Conservation (phyloP, 1,139 yeast genomes). For the Saccharomycopsis hybrid region DNA sequence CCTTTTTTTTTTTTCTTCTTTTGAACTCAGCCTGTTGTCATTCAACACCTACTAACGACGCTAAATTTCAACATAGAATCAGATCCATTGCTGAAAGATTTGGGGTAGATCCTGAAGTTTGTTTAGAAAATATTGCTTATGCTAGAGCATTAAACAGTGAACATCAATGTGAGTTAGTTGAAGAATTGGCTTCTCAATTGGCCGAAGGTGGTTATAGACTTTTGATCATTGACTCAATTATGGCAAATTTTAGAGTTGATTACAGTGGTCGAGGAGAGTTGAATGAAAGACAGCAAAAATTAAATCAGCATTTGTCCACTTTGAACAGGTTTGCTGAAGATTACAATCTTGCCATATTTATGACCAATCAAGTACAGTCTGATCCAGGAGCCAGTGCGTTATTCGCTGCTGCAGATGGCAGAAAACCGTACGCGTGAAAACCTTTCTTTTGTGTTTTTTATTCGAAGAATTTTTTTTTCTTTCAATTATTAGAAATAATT, state of each 20-base stretch:
- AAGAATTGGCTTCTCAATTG: constrained; percentile 43
- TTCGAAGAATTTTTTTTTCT: neutral
- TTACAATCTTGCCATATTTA: constrained; percentile 51
- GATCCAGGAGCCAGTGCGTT: constrained; percentile 63
- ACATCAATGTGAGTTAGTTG: constrained; percentile 53
- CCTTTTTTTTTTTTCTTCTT: no score
- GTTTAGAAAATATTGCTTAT: constrained; percentile 48
- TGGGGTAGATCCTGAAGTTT: constrained; percentile 46
- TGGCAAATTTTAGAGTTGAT: constrained; percentile 59
- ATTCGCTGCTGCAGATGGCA: constrained; percentile 59
- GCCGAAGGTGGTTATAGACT: constrained; percentile 44
- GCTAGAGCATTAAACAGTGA: constrained; percentile 57
- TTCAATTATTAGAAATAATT: neutral
- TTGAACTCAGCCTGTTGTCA: no score
- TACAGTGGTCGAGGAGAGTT: constrained; percentile 55
- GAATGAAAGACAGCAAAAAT: constrained; percentile 53
- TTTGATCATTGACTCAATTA: constrained; percentile 49
- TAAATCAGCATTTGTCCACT: constrained; percentile 50
- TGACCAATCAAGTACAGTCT: constrained; percentile 61
- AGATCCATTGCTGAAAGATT: constrained; percentile 47
- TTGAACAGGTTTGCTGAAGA: constrained; percentile 52
- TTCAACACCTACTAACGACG: neutral
- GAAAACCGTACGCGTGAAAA: constrained; percentile 40
- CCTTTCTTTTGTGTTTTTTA: neutral
- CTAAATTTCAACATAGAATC: constrained; percentile 32